Conservation (phyloP, 257 asterid genomes). For the Misopates orontium region DNA sequence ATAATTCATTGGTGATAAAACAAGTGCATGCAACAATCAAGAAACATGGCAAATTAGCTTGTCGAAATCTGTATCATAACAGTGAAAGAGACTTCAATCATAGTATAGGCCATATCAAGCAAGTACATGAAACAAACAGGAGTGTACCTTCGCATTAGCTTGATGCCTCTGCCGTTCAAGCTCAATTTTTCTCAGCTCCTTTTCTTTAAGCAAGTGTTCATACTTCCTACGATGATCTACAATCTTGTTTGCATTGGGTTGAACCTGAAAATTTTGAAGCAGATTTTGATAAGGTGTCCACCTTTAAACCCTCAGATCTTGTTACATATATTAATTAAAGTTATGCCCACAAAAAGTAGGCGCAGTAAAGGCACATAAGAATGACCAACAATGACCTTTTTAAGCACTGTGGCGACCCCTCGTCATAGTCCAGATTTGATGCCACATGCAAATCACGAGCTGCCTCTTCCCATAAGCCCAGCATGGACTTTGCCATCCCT, state of each 20-base stretch:
- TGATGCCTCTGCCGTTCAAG: constrained; percentile 43
- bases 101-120: not conserved
- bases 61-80: too few relatives aligned
- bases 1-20: not conserved
- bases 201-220: constrained; percentile 55
- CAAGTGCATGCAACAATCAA: not conserved
- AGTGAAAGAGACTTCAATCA: not conserved
- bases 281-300: constrained; percentile 5
- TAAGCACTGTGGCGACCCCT: constrained; percentile 57
- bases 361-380: not conserved
- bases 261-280: constrained; percentile 50
- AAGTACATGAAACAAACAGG: not conserved
- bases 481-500: constrained; percentile 74
- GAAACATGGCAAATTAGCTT: too few relatives aligned
- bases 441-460: constrained; percentile 73
- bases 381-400: constrained; percentile 45
- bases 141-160: constrained; percentile 38
- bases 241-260: constrained; percentile 64
- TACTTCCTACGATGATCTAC: constrained; percentile 75
- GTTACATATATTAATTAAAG: not conserved
- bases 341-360: not conserved
- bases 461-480: constrained; percentile 89
- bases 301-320: constrained; percentile 2
- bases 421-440: constrained; percentile 69
- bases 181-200: constrained; percentile 44